Base-by-base conservation (phyloP, 2,329 filamentous ascomycete genomes). In the Verticillium isaacii region DNA sequence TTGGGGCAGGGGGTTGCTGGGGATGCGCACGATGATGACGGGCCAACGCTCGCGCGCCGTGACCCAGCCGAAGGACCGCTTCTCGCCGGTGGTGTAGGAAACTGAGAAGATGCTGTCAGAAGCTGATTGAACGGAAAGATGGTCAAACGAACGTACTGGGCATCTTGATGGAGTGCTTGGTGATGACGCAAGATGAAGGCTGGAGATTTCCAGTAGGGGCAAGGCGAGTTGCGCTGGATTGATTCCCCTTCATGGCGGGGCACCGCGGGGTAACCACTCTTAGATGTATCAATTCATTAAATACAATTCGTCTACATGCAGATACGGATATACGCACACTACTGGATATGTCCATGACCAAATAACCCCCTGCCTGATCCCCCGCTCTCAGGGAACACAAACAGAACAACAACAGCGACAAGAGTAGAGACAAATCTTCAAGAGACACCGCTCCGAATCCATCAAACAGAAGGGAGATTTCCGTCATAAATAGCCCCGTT, bases 11-110 rank as follows among this genome's bases (percentile, higher is more conserved):
- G 1, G 29, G 37, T 2, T 11, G 25, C 17, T 14, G 34, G 34
- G 34, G 1, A 61, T 56, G 72, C 85, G 73, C 70, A 96, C 92
- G 69, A 99, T 79, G 72, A 99, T 99, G 61, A 97, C 83, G 17
- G 95, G 95, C 95, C 94, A 99, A 74, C 95, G 85, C 67, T 93
- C 89, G 70, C 89, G 85, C 37, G 92, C 94, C 9, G 95, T 97
- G 63, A 88, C 82, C 75, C 88, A 92, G 59, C 91, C 95, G 73
- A 98, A 98, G 57, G 93, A 97, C 52, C 83, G 90, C 70, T 85
- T 86, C 79, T 98, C 93, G 69, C 84, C 87, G 41, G 93, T 98
- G 68, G 82, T 83, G 74, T 89, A 96, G 64, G 86, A 87, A 56
- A 89, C 91, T 96, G 69, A 14, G 61, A 32, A 1, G 17, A 23